phyloP scores from a whole-genome alignment of 495 filamentous ascomycete genomes.

The Lepidopterella palustris region DNA sequence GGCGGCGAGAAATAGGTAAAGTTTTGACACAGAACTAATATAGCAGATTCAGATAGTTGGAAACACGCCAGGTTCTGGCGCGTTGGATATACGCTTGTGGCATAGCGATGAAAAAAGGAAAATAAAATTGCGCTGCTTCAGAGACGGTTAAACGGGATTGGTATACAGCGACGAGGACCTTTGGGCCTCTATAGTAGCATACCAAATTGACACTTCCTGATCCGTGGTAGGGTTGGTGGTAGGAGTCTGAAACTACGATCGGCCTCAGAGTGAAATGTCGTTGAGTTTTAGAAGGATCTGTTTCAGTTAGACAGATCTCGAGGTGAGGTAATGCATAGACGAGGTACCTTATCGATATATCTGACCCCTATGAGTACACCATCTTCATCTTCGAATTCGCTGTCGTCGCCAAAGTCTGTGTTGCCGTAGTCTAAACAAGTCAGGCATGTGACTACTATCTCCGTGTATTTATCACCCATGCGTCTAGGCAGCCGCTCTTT shows the following conservation, averaged over 20 bases:
- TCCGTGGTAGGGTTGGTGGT: no score
- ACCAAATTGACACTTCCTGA: no score
- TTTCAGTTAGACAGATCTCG: background rate
- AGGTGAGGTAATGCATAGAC: background rate
- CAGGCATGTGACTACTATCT: slow-evolving; percentile 48
- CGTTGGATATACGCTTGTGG: no score
- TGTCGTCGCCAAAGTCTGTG: slow-evolving; percentile 41
- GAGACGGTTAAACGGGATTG: no score
- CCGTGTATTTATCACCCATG: slow-evolving; percentile 48
- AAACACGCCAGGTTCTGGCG: no score
- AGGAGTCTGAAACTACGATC: background rate
- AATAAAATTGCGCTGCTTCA: no score
- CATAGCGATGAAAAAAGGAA: no score
- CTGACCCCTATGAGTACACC: slow-evolving; percentile 25
- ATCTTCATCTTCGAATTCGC: slow-evolving; percentile 46
- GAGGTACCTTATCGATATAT: slow-evolving; percentile 1
- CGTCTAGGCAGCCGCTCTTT: slow-evolving; percentile 35
- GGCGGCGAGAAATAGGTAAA: no score
- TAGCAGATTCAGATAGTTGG: no score
- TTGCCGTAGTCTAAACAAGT: slow-evolving; percentile 49
- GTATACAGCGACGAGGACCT: no score
- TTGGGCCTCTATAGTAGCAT: no score
- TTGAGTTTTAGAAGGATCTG: background rate
- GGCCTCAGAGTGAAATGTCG: background rate
- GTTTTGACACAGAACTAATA: no score